phyloP scores from a whole-genome alignment of 495 filamentous ascomycete species.

The Penicillium paxilli region DNA sequence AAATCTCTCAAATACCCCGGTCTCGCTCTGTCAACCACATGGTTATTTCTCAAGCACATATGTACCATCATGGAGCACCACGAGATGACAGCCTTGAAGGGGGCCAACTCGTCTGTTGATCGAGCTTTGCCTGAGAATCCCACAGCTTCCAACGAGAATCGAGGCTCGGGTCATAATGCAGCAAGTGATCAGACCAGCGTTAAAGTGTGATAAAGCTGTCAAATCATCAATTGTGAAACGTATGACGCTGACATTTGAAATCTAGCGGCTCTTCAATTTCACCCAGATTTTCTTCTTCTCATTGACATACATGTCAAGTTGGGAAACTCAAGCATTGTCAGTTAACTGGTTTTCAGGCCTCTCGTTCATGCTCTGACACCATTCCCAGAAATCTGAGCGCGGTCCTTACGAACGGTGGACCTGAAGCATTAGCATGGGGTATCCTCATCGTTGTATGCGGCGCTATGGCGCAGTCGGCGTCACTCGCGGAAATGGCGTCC shows the following conservation, averaged over 20 bases:
- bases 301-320: constrained; percentile 21
- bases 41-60: not conserved
- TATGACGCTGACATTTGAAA: not conserved
- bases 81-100: not conserved
- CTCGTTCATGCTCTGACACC: not conserved
- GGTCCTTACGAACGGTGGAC: constrained; percentile 18
- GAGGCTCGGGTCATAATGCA: not conserved
- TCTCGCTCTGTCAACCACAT: not conserved
- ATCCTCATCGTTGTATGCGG: constrained; percentile 21
- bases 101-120: not conserved
- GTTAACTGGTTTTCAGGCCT: not conserved
- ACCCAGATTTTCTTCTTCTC: constrained; percentile 22
- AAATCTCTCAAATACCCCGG: not conserved
- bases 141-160: not conserved
- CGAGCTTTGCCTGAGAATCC: not conserved
- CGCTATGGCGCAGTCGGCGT: constrained; percentile 22
- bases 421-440: constrained; percentile 14
- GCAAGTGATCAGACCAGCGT: not conserved
- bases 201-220: not conserved
- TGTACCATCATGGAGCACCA: not conserved
- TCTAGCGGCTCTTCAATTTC: constrained; percentile 21
- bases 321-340: constrained; percentile 19
- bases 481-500: constrained; percentile 34
- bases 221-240: not conserved
- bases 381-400: constrained; percentile 8